A percentile compares a stretch with the other conserved stretches of the same genome.
These are phyloP conservation scores for Penicillium angulare DNA, from an alignment of 495 filamentous ascomycete genomes.

Conservation along the genomic window DNA sequence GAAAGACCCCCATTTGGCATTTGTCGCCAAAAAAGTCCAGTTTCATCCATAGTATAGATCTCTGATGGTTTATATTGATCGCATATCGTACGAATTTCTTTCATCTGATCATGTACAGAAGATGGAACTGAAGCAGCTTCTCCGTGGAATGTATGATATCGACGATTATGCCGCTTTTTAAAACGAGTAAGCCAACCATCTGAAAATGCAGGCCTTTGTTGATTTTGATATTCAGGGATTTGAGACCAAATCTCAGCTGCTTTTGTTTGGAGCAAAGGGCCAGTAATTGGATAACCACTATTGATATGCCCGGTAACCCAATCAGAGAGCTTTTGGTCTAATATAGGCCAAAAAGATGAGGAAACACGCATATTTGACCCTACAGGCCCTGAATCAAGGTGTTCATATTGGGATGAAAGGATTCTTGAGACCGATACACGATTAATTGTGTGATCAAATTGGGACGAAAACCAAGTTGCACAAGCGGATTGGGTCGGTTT, in stretches of 20 bases:
- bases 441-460: constrained; percentile 5
- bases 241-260: constrained; percentile 4
- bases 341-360: constrained; percentile 6
- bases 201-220: constrained; percentile 5
- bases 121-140: constrained; percentile 9
- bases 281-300: constrained; percentile 5
- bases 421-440: constrained; percentile 2
- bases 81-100: constrained; percentile 4
- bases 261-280: constrained; percentile 7
- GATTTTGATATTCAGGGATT: constrained; percentile 9
- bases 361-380: constrained; percentile 1
- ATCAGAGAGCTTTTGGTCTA: constrained; percentile 7
- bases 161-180: constrained; percentile 4
- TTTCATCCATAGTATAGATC: constrained; percentile 15
- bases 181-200: constrained; percentile 11
- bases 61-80: constrained; percentile 6
- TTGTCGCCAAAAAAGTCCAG: constrained; percentile 7
- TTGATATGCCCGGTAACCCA: constrained; percentile 1
- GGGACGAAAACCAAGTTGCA: constrained; percentile 7
- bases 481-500: not conserved
- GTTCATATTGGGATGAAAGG: constrained; percentile 9
- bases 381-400: constrained; percentile 11
- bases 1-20: constrained; percentile 12
- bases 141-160: constrained; percentile 9
- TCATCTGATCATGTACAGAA: constrained; percentile 7